Evolutionary conservation across 192 early-diverging fungal genomes (phyloP), one percentile per base, ranked within the genome.

Genomic region (Rhizophagus clarus): DNA sequence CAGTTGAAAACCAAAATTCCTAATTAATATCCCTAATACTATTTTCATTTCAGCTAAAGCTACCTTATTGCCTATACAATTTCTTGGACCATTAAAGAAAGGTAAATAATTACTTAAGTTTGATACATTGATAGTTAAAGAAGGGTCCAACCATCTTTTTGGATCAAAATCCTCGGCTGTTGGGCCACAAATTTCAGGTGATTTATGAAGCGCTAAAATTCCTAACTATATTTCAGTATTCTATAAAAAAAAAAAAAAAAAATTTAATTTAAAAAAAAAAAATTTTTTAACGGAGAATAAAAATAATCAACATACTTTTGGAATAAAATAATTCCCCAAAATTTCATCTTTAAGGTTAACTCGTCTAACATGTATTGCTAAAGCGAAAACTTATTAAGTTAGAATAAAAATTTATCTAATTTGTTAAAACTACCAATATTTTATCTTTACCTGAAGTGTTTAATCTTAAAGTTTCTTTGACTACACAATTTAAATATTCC

Each of bases 31-130:
- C 7, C 51, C 4, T 29, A 91, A 42, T 10, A 90, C 60, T 49
- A 90, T 79, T 81, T 91, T 91, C 51, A 88, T 82, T 81, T 91
- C 90, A 20, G 85, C 83, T 74, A 86, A 69, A 42, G 90, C 90
- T 77, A 91, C 87, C 75, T 82, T 84, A 56, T 83, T 80, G 14
- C 89, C 90, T 31, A 91, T 90, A 51, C 90, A 91, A 26, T 85
- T 83, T 11, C 89, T 68, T n/a, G 82, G 81, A 22, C 90, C 90
- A 4, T 85, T 84, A 60, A 84, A 61, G 66, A 91, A 91, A 0
- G 90, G 88, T 9, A 74, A 15, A 32, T 82, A 86, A 4, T 77
- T n/a, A n/a, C n/a, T 81, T 78, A 70, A 83, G 29, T 66, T 70
- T 1, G 82, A 79, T 15, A 83, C 68, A 72, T 74, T 66, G 61